Evolutionary conservation across 768 basidiomycete species (phyloP).

Genomic region (Crepidotus variabilis): DNA sequence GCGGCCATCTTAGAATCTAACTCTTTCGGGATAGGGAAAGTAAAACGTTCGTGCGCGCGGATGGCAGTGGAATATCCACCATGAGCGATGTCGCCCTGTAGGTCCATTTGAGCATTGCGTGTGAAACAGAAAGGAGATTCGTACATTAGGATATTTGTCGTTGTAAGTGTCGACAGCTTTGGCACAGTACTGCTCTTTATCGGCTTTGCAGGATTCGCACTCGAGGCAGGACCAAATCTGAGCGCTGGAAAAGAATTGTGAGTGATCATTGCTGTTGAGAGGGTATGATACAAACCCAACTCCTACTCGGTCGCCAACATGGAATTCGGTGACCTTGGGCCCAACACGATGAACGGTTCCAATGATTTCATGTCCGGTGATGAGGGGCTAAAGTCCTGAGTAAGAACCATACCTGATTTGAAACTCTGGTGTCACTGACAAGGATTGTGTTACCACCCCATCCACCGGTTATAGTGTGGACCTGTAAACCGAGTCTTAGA

Average conservation of each 20-base stretch:
- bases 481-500: conserved; percentile 16
- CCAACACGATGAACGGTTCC: conserved; percentile 53
- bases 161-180: conserved; percentile 39
- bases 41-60: conserved; percentile 48
- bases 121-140: not conserved
- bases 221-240: conserved; percentile 41
- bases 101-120: not conserved
- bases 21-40: conserved; percentile 53
- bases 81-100: conserved; percentile 30
- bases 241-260: too few relatives aligned
- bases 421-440: conserved; percentile 15
- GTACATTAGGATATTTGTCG: conserved; percentile 33
- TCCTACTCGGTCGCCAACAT: conserved; percentile 55
- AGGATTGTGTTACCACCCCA: conserved; percentile 28
- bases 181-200: conserved; percentile 56
- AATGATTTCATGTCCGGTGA: conserved; percentile 53
- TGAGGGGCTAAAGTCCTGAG: conserved; percentile 23
- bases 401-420: not conserved
- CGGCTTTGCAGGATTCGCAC: conserved; percentile 44
- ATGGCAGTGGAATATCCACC: conserved; percentile 49
- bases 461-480: conserved; percentile 35
- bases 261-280: not conserved
- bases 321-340: conserved; percentile 47
- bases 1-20: conserved; percentile 51
- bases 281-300: conserved; percentile 23